Evolutionary conservation across 2,329 filamentous ascomycete genomes (phyloP), one percentile per base, ranked within the genome.

Genomic region (Apiospora saccharicola): DNA sequence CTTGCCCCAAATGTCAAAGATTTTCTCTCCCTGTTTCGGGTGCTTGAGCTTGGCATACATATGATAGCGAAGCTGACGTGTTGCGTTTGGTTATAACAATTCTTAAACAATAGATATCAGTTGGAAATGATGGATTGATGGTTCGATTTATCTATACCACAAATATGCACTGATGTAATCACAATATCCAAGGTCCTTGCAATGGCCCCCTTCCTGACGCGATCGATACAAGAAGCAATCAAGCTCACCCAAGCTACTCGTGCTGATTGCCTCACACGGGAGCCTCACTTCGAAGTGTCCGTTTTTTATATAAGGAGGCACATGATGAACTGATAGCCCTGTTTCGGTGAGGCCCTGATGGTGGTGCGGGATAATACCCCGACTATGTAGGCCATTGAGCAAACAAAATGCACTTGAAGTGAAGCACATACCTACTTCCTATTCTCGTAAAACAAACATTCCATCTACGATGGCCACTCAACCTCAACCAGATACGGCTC

Each of bases 1-100:
- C 61, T 68, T 68, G n/a, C 71, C 57, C 57, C 68, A 72, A 37
- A 68, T 46, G 3, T 69, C 71, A 34, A 43, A 70, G 12, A 70
- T n/a, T 8, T 68, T 68, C 41, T 68, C 67, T 10, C 19, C 57
- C 57, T 64, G 57, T 22, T 41, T 41, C 5, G 57, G 57, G 22
- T 64, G 57, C 34, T 64, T 41, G 1, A 41, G 19, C 57, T 12
- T 64, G 57, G 10, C 57, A 64, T 64, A 64, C 57, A 64, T 64
- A 34, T 64, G 30, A 24, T 22, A 22, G 34, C 4, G 30, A 34
- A 64, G 34, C 22, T 41, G 57, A 2, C 41, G 7, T 22, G n/a
- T 34, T 10, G 46, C n/a, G 37, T 64, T n/a, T 22, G 16, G 5
- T 13, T 34, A 41, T 41, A 34, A 8, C 34, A 24, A 34, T 7